phyloP scores from a whole-genome alignment of 2,329 filamentous ascomycete species.

The Talaromyces sp. region DNA sequence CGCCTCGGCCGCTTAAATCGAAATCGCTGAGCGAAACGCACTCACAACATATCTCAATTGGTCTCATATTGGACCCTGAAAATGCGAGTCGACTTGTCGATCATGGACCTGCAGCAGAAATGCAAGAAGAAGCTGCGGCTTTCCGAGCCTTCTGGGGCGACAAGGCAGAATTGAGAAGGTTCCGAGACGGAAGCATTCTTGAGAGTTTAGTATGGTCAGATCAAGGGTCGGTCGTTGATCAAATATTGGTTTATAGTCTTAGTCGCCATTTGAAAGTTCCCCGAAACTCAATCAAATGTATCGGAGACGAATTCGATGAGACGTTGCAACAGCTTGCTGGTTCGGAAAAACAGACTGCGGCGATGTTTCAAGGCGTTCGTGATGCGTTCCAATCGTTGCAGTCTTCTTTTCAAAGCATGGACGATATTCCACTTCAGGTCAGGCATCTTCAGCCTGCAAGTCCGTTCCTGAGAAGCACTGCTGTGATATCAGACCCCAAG shows the following conservation, averaged over 20 bases:
- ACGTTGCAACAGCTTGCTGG: conserved; percentile 32
- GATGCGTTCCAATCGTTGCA: conserved; percentile 72
- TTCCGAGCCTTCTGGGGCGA: conserved; percentile 95
- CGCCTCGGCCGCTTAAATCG: conserved; percentile 51
- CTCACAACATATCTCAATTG: conserved; percentile 55
- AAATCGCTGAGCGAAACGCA: conserved; percentile 32
- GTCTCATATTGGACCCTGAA: conserved; percentile 69
- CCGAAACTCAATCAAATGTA: conserved; percentile 54
- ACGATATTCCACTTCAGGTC: conserved; percentile 83
- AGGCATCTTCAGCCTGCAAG: conserved; percentile 74
- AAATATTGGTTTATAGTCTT: conserved; percentile 73
- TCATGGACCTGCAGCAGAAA: conserved; percentile 80
- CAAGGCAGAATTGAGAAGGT: conserved; percentile 86
- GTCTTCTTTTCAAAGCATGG: conserved; percentile 70
- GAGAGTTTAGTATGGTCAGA: conserved; percentile 87
- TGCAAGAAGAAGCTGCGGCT: conserved; percentile 74
- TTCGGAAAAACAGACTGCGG: conserved; percentile 44
- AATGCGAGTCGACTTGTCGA: conserved; percentile 77
- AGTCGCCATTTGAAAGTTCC: conserved; percentile 65
- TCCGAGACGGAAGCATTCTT: conserved; percentile 90
- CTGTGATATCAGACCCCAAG: conserved; percentile 32
- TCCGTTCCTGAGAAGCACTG: conserved; percentile 71
- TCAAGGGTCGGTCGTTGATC: conserved; percentile 68
- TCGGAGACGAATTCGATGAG: conserved; percentile 53
- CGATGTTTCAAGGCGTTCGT: conserved; percentile 65